These are phyloP conservation scores for Trametes sp. DNA, from an alignment of 1,284 basidiomycete species.

Conservation along the genomic window DNA sequence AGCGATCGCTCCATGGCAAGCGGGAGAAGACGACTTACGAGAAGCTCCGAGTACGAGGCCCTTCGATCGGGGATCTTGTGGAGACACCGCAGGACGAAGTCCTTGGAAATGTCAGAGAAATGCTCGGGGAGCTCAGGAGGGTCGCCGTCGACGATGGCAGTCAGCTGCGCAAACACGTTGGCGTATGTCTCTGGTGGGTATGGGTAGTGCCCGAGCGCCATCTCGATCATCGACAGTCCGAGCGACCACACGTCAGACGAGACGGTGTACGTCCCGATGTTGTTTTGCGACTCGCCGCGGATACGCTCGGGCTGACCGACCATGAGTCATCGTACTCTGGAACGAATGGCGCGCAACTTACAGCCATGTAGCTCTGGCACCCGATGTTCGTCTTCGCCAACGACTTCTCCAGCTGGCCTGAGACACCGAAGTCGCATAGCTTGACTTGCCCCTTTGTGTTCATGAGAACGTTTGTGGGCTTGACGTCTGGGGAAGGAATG, in stretches of 20 bases:
- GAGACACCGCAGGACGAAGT: conserved; percentile 72
- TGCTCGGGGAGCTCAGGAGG: conserved; percentile 82
- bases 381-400: conserved; percentile 99
- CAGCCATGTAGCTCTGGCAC: conserved; percentile 99
- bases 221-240: conserved; percentile 95
- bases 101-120: conserved; percentile 59
- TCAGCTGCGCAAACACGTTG: conserved; percentile 96
- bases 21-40: conserved; percentile 54
- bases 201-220: conserved; percentile 92
- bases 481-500: too few species aligned
- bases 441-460: conserved; percentile 92
- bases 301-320: conserved; percentile 87
- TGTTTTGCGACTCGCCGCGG: conserved; percentile 90
- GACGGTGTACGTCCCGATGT: conserved; percentile 91
- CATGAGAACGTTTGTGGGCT: conserved; percentile 96
- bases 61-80: conserved; percentile 80
- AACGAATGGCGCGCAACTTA: conserved; percentile 49
- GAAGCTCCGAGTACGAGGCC: conserved; percentile 86
- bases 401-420: conserved; percentile 95
- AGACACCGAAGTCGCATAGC: conserved; percentile 98
- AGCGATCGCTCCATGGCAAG: conserved; percentile 4
- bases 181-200: conserved; percentile 99
- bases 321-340: neutral
- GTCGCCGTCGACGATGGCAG: conserved; percentile 95
- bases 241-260: conserved; percentile 99